Conservation (phyloP, 2,329 filamentous ascomycete genomes). For the Ophiosphaerella narmari region DNA sequence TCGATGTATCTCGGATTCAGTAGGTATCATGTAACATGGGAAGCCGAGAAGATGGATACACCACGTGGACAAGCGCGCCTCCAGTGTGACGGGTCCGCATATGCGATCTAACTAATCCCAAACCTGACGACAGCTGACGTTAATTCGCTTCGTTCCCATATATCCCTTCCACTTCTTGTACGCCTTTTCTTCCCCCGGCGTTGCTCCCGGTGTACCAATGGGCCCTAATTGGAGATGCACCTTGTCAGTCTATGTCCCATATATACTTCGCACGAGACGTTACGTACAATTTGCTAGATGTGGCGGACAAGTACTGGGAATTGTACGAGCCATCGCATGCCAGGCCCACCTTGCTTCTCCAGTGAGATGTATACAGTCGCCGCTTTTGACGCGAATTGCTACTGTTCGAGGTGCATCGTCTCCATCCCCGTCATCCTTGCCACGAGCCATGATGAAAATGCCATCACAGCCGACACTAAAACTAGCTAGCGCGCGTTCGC, state of each 20-base stretch:
- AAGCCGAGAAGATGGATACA: constrained; percentile 1
- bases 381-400: constrained; percentile 66
- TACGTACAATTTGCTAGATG: constrained; percentile 68
- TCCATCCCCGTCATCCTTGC: constrained; percentile 44
- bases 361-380: constrained; percentile 89
- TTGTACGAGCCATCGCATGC: constrained; percentile 90
- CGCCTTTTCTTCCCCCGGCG: constrained; percentile 34
- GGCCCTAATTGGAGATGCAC: constrained; percentile 55
- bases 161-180: constrained; percentile 48
- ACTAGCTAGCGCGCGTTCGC: constrained; percentile 79
- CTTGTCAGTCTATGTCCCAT: no score
- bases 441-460: constrained; percentile 74
- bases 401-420: constrained; percentile 37
- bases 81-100: constrained; percentile 4
- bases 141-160: constrained; percentile 47
- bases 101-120: constrained; percentile 37
- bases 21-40: neutral
- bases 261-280: no score
- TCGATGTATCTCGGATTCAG: no score
- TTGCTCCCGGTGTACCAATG: constrained; percentile 40
- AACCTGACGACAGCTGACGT: constrained; percentile 48
- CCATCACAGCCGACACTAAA: constrained; percentile 90
- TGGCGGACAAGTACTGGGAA: constrained; percentile 77
- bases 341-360: constrained; percentile 83
- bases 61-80: constrained; percentile 3